Percentiles rank a stretch among this genome's conserved stretches.
Evolutionary conservation across 2,329 filamentous ascomycete genomes (phyloP).

Genomic region (Fusarium burgessii): DNA sequence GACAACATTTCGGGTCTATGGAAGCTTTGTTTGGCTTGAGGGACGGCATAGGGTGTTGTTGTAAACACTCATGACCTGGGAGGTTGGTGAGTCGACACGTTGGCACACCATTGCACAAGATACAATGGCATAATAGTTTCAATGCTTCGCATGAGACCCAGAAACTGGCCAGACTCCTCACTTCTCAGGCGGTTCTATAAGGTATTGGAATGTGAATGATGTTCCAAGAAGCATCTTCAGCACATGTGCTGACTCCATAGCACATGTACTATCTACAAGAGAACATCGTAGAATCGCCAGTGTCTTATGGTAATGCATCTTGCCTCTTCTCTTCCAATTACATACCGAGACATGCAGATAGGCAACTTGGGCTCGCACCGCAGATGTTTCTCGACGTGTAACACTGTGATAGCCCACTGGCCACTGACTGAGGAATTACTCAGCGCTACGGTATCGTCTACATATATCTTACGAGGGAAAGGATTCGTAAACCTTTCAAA

Average conservation of each 20-base stretch:
- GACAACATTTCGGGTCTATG: not conserved
- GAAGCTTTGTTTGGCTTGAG: not conserved
- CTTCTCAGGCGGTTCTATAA: not conserved
- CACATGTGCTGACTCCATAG: not conserved
- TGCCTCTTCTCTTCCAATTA: not conserved
- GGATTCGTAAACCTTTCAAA: slow-evolving; percentile 8
- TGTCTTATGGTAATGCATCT: not conserved
- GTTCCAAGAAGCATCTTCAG: not conserved
- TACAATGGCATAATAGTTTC: not conserved
- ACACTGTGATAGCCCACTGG: slow-evolving; percentile 15
- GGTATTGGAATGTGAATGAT: slow-evolving; percentile 1
- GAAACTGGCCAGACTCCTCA: too few species aligned
- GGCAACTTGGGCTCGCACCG: not conserved
- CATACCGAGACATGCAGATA: not conserved
- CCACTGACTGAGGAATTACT: slow-evolving; percentile 11
- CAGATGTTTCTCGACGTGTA: slow-evolving; percentile 9
- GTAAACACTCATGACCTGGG: not conserved
- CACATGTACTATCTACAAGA: not conserved
- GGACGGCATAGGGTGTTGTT: not conserved
- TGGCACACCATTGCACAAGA: not conserved
- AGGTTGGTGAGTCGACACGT: slow-evolving; percentile 1
- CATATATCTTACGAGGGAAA: not conserved
- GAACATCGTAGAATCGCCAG: not conserved
- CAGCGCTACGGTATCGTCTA: not conserved
- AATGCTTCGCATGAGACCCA: not conserved